These are phyloP conservation scores for Naganishia cerealis DNA, from an alignment of 1,284 basidiomycete species.

Conservation along the genomic window DNA sequence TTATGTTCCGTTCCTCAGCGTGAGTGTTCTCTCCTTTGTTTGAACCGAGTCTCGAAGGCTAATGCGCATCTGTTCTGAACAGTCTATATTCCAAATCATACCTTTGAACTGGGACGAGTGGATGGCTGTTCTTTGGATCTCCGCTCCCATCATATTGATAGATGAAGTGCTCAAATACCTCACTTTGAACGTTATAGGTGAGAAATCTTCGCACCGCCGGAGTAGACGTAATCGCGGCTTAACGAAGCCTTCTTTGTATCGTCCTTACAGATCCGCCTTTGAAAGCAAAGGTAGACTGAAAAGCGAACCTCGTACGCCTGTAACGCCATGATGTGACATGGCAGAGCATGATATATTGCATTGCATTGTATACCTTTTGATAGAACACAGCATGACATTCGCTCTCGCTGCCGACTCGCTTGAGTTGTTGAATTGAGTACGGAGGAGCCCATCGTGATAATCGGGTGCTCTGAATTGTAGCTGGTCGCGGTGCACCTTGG, in stretches of 20 bases:
- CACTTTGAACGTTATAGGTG: conserved; percentile 60
- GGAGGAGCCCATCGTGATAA: no score
- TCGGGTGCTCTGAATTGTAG: no score
- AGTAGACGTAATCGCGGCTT: conserved; percentile 15
- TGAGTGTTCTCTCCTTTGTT: conserved; percentile 54
- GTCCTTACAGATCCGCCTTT: conserved; percentile 37
- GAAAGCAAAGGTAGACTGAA: conserved; percentile 39
- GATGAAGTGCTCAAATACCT: conserved; percentile 89
- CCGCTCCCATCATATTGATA: conserved; percentile 81
- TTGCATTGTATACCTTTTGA: conserved; percentile 9
- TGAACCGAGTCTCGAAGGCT: not conserved
- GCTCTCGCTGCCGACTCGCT: not conserved
- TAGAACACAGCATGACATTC: no score
- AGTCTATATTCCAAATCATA: conserved; percentile 87
- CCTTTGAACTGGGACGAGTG: conserved; percentile 90
- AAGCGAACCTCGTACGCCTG: conserved; percentile 21
- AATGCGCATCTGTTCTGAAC: conserved; percentile 8
- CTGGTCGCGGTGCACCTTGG: no score
- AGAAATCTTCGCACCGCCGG: conserved; percentile 31
- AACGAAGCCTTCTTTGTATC: conserved; percentile 26
- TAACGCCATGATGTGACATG: conserved; percentile 12
- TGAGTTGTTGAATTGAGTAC: not conserved
- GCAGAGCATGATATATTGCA: conserved; percentile 13
- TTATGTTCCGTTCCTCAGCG: conserved; percentile 91
- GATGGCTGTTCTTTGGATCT: conserved; percentile 88